These are phyloP conservation scores for Dendrobium huoshanense DNA, from an alignment of 106 monocot species.

Conservation along the genomic window DNA sequence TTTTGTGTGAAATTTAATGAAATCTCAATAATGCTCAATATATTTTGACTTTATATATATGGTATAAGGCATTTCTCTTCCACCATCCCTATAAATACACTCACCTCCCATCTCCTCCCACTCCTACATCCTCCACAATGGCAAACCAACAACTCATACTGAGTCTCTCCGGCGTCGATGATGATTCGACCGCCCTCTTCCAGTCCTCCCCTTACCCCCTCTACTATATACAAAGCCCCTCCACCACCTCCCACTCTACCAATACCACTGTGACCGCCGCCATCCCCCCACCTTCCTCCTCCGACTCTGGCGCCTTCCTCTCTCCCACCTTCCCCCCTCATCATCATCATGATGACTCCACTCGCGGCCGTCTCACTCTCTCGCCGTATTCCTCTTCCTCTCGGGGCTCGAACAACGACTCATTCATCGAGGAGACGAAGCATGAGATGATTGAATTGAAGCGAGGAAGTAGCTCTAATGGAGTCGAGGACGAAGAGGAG, in stretches of 20 bases:
- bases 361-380: slow-evolving; percentile 19
- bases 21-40: too few relatives aligned
- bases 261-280: slow-evolving; percentile 13
- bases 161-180: background rate
- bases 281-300: slow-evolving; percentile 13
- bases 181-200: slow-evolving; percentile 53
- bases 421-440: slow-evolving; percentile 37
- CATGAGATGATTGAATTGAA: background rate
- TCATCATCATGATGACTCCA: too few relatives aligned
- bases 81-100: background rate
- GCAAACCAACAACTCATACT: slow-evolving; percentile 17
- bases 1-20: too few relatives aligned
- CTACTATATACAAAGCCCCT: slow-evolving; percentile 84
- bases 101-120: background rate
- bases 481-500: slow-evolving; percentile 4
- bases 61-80: too few relatives aligned
- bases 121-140: background rate
- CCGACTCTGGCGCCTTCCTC: slow-evolving; percentile 13
- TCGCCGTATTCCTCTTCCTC: slow-evolving; percentile 47
- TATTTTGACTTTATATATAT: too few relatives aligned
- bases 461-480: background rate
- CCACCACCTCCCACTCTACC: slow-evolving; percentile 47
- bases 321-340: background rate
- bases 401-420: slow-evolving; percentile 36
- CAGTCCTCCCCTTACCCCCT: slow-evolving; percentile 32